Conservation (phyloP, 176 grass and related monocot genomes). For the Oryza coarctata region DNA sequence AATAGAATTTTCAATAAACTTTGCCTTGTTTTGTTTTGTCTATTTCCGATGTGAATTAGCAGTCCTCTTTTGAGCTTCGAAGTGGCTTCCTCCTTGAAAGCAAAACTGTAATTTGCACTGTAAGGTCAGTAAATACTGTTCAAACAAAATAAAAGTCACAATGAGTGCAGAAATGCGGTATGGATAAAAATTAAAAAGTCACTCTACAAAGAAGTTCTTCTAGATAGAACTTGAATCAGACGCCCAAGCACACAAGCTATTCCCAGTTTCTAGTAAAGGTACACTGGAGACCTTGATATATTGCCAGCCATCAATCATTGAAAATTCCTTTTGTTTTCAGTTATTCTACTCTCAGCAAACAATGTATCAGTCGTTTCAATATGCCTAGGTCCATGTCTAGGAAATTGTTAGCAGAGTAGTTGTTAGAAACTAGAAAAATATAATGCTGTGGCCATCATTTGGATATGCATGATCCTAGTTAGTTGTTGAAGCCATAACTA, state of each 20-base stretch:
- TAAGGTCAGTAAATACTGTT: constrained; percentile 1
- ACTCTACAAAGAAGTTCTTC: neutral
- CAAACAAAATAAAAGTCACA: neutral
- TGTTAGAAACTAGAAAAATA: neutral
- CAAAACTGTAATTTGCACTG: neutral
- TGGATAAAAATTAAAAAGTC: neutral
- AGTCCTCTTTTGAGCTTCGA: neutral
- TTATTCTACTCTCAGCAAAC: neutral
- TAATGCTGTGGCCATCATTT: constrained; percentile 1
- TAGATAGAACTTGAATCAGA: neutral
- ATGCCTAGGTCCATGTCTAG: neutral
- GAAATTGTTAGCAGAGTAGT: constrained; percentile 1
- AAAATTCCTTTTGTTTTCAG: neutral
- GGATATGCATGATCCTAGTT: neutral
- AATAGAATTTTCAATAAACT: neutral
- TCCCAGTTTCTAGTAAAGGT: neutral
- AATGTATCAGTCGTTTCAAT: neutral
- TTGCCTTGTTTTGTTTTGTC: neutral
- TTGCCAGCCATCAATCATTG: neutral
- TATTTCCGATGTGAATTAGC: neutral
- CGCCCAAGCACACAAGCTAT: neutral
- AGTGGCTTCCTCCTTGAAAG: constrained; percentile 17
- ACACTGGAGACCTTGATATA: neutral
- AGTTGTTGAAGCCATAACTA: neutral
- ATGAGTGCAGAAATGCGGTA: neutral